Base-by-base conservation (phyloP, 2,329 filamentous ascomycete species). In the Aureobasidium sp. region DNA sequence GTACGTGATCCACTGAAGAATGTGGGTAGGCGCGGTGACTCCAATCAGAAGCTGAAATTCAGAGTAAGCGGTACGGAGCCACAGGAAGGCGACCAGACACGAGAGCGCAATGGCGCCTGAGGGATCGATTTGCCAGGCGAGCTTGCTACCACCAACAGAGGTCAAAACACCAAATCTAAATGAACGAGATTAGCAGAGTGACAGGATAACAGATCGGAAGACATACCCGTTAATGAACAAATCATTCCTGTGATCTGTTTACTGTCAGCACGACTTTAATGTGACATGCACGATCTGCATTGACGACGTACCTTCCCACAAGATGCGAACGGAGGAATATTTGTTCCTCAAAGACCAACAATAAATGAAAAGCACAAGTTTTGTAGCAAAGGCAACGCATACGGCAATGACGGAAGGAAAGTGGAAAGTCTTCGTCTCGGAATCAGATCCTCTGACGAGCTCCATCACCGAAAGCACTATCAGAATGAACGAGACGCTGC, bases 11-110 rank as follows among this genome's bases (percentile, higher is more conserved):
- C 96, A 86, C 75, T 96, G 92, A 74, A 96, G 87, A 73, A 87
- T 92, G 69, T 91, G 85, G 9, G 91, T 89, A 60, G 90, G 87
- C 1, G 93, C 92, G 0, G 89, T 89, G 2, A 96, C 89, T 52
- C 94, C 94, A 52, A 99, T 91, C 7, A 99, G 82, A 37, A 97
- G 82, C 73, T 96, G 81, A 75, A 97, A 97, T 77, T 99, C 93
- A 62, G 82, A 82, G 70, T 91, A 95, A 0, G 92, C 91, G 0
- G 93, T 96, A 65, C 84, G 82, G 41, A 91, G 78, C 94, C 94
- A 99, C 64, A 96, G 82, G 56, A 76, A 78, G 29, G 88, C 86
- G 71, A 97, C 92, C 42, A 96, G 74, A 11, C 87, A 74, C 1
- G 90, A 95, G 39, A 97, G 80, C 20, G 94, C 74, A 68, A 97